phyloP scores from a whole-genome alignment of 1,284 basidiomycete genomes.

The Apiotrichum sp. region DNA sequence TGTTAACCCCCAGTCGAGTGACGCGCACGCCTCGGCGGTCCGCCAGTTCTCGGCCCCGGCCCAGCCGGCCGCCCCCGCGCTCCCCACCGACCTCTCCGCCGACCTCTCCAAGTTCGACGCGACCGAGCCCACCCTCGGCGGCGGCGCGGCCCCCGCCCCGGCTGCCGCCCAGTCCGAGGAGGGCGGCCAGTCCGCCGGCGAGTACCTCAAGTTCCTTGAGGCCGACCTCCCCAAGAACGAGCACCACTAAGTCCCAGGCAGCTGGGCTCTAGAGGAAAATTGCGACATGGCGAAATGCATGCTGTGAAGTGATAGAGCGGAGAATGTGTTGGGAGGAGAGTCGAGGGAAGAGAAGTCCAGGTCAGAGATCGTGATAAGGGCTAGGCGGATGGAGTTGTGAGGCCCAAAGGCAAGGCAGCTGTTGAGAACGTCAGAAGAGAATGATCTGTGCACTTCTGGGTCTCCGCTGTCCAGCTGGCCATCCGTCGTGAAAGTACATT shows the following conservation, averaged over 20 bases:
- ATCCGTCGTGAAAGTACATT: too few species aligned
- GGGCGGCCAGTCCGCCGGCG: conserved; percentile 53
- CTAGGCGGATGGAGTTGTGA: too few species aligned
- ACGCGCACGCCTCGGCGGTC: conserved; percentile 74
- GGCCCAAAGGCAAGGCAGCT: too few species aligned
- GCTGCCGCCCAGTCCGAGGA: conserved; percentile 37
- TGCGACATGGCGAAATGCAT: conserved; percentile 1
- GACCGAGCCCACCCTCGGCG: conserved; percentile 59
- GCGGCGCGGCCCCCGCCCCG: conserved; percentile 38
- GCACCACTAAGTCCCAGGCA: conserved; percentile 41
- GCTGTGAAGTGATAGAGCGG: neutral
- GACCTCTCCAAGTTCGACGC: conserved; percentile 75
- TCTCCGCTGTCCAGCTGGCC: too few species aligned
- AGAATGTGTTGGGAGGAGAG: neutral
- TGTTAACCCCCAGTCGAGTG: conserved; percentile 55
- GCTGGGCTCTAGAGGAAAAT: neutral
- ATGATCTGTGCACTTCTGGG: too few species aligned
- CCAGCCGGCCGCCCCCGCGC: conserved; percentile 60
- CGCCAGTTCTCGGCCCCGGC: conserved; percentile 66
- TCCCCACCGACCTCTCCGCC: conserved; percentile 72
- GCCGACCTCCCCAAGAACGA: conserved; percentile 56
- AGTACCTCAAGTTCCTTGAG: conserved; percentile 53
- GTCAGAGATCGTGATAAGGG: neutral
- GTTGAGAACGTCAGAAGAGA: too few species aligned
- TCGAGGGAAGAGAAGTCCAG: neutral